These are phyloP conservation scores for Penicillium coffeae DNA, from an alignment of 495 filamentous ascomycete species.

Conservation along the genomic window DNA sequence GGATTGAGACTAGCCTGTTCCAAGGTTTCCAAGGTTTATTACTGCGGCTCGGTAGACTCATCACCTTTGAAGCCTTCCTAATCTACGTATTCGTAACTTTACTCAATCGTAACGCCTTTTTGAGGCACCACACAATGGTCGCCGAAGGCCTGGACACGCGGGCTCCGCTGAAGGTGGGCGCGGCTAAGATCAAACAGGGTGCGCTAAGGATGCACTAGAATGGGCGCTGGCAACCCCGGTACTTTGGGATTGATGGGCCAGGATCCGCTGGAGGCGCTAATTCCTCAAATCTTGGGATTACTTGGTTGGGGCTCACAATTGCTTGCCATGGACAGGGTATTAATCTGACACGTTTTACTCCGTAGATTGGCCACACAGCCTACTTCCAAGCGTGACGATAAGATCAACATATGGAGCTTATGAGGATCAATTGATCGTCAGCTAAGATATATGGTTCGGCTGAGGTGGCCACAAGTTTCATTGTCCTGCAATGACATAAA, in stretches of 20 bases:
- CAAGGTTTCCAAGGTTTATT: no score
- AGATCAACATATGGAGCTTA: no score
- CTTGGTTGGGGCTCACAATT: no score
- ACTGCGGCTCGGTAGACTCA: no score
- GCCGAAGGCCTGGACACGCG: conserved; percentile 7
- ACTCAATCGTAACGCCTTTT: no score
- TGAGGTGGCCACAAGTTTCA: conserved; percentile 7
- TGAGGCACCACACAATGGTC: no score
- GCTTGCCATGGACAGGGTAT: no score
- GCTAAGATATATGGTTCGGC: not conserved
- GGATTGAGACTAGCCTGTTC: no score
- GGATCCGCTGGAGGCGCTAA: not conserved
- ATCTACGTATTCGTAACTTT: no score
- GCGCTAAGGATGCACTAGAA: conserved; percentile 11
- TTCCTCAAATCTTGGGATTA: not conserved
- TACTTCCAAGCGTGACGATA: no score
- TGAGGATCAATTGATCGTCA: not conserved
- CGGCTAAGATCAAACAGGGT: conserved; percentile 1
- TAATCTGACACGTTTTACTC: not conserved
- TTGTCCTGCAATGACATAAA: conserved; percentile 15
- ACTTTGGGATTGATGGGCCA: conserved; percentile 3
- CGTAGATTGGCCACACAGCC: no score
- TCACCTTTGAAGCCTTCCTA: no score
- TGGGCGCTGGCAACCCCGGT: not conserved
- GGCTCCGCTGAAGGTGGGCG: conserved; percentile 9